Evolutionary conservation across 129 eudicot species (phyloP).

Genomic region (Artemisia annua): DNA sequence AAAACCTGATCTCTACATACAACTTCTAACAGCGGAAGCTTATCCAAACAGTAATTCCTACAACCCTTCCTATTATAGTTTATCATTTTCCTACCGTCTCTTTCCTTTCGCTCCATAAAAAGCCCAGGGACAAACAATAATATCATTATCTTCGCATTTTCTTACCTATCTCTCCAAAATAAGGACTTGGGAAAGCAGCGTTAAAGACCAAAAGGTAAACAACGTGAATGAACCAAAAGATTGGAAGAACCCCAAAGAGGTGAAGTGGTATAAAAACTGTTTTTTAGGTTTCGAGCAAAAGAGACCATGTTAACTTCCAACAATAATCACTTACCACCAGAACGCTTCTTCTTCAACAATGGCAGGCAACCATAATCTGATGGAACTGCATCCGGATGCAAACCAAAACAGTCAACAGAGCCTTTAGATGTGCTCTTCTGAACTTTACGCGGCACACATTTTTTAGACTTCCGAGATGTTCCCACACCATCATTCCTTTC

Average conservation of each 20-base stretch:
- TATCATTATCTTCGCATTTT: too few relatives aligned
- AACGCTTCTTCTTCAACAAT: slow-evolving; percentile 76
- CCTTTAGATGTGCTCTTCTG: slow-evolving; percentile 49
- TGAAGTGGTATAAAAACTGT: not conserved
- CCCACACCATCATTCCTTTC: slow-evolving; percentile 82
- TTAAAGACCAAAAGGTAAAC: slow-evolving; percentile 13
- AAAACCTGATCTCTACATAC: too few relatives aligned
- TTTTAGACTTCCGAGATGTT: slow-evolving; percentile 71
- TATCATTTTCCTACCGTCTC: not conserved
- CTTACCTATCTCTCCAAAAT: too few relatives aligned
- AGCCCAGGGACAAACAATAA: too few relatives aligned
- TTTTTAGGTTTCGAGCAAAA: not conserved
- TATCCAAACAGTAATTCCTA: not conserved
- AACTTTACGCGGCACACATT: slow-evolving; percentile 62
- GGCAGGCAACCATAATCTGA: slow-evolving; percentile 62
- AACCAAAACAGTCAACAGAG: slow-evolving; percentile 38
- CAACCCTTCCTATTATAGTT: not conserved
- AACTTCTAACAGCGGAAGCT: not conserved
- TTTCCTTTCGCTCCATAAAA: too few relatives aligned
- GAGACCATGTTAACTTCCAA: not conserved
- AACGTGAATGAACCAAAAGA: not conserved
- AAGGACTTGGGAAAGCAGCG: too few relatives aligned
- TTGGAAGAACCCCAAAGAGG: not conserved
- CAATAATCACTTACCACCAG: slow-evolving; percentile 66
- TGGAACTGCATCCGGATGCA: slow-evolving; percentile 47